Conservation (phyloP, 176 grass and related monocot genomes). For the Oryza officinalis region DNA sequence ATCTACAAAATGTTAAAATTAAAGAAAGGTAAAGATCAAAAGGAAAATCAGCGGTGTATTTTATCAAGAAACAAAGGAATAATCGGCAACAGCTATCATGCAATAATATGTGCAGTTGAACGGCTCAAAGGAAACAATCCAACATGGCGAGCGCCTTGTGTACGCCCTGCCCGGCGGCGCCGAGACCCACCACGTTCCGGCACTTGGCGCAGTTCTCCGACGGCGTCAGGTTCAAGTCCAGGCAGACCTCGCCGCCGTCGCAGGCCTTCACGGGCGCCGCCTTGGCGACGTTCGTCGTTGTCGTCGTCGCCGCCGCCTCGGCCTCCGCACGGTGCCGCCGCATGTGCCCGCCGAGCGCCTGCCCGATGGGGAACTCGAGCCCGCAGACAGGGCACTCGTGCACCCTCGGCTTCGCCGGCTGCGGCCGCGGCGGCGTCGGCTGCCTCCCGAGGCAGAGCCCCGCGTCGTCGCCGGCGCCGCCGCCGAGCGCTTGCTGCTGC, state of each 20-base stretch:
- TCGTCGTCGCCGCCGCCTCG: constrained; percentile 19
- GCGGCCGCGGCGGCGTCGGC: neutral
- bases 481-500: neutral
- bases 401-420: constrained; percentile 44
- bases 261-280: constrained; percentile 11
- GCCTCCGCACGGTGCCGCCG: constrained; percentile 61
- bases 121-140: constrained; percentile 60
- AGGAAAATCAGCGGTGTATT: constrained; percentile 15
- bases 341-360: constrained; percentile 93
- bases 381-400: constrained; percentile 87
- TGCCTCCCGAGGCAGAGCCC: constrained; percentile 40
- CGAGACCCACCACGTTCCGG: constrained; percentile 35
- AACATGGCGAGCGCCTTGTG: constrained; percentile 64
- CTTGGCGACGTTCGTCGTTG: neutral
- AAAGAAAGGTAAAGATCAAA: neutral
- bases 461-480: neutral
- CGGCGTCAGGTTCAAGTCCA: constrained; percentile 83
- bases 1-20: neutral
- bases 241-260: constrained; percentile 46
- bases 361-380: constrained; percentile 77
- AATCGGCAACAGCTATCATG: neutral
- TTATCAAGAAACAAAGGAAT: constrained; percentile 21
- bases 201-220: constrained; percentile 72
- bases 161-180: constrained; percentile 36
- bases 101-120: constrained; percentile 20